Percentiles rank a stretch among this genome's conserved stretches.
phyloP scores from a whole-genome alignment of 176 grass and related monocot genomes.

The Hsuehochloa calcarea region DNA sequence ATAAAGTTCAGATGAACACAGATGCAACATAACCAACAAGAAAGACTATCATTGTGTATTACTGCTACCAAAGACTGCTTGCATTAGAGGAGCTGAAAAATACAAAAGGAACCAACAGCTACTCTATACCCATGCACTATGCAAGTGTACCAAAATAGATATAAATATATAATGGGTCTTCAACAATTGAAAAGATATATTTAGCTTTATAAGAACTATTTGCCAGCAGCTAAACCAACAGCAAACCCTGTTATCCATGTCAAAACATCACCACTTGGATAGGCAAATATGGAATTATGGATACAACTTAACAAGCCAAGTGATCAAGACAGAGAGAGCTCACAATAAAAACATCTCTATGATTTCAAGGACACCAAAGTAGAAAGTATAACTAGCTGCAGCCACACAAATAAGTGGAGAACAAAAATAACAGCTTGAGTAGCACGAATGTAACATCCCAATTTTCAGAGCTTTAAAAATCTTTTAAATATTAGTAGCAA shows the following conservation, averaged over 20 bases:
- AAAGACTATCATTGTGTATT: background rate
- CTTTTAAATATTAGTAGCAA: too few species aligned
- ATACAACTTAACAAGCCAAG: background rate
- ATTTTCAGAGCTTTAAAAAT: too few species aligned
- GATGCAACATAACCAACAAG: background rate
- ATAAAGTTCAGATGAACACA: background rate
- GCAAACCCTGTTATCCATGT: background rate
- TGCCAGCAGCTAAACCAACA: background rate
- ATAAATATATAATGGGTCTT: background rate
- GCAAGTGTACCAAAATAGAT: background rate
- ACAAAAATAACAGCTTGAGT: background rate
- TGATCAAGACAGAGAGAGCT: background rate
- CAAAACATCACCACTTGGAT: background rate
- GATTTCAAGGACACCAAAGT: background rate
- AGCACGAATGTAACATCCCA: too few species aligned
- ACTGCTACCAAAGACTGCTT: background rate
- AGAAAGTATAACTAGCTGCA: constrained; percentile 4
- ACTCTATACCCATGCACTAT: background rate
- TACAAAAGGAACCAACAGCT: background rate
- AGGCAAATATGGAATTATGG: background rate
- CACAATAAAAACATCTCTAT: background rate
- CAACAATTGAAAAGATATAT: background rate
- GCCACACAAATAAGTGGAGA: background rate
- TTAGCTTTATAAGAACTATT: background rate
- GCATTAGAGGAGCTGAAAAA: background rate